Evolutionary conservation across 495 filamentous ascomycete genomes (phyloP), one percentile per base, ranked within the genome.

Genomic region (Aspergillus ellipticus): DNA sequence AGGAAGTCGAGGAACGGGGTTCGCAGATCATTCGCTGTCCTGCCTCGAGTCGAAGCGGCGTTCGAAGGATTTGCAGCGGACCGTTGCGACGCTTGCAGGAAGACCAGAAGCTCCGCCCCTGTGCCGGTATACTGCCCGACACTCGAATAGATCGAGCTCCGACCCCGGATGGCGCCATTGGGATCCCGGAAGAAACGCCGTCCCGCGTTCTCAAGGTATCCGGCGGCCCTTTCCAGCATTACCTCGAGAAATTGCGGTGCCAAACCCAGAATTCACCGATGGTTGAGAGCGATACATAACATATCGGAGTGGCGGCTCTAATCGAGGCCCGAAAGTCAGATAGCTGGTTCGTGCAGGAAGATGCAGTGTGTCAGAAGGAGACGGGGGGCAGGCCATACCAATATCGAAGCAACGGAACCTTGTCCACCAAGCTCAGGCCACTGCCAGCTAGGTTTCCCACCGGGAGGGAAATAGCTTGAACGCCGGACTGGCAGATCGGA

Each of bases 181-280:
- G 80, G 64, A 54, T 78, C 75, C 62, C 82, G 86, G 59, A 90
- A 72, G 61, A 88, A 77, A 73, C 80, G 79, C 67, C 83, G 82
- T 71, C 82, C 83, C 79, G 86, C 88, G 76, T 82, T 83, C 81
- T 92, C 84, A 71, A 92, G 80, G 76, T 83, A 88, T 76, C 82
- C 81, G 55, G 84, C 83, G 52, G 86, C 87, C 70, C 86, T 87
- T 86, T 95, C 89, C 72, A 93, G 86, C 90, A 95, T 95, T 66
- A 78, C 78, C 74, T 29, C 71, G 75, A 61, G 84, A 75, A 41
- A 77, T 71, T 45, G 75, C 80, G 56, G 70, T 68, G 53, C 69
- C 57, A 58, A 65, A 61, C 66, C 60, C 53, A 66, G 39, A 58
- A 62, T 55, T 72, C 66, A 68, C 65, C 67, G 58, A 51, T 49